Conservation (phyloP, 2,329 filamentous ascomycete species). For the Alternaria consortialis region DNA sequence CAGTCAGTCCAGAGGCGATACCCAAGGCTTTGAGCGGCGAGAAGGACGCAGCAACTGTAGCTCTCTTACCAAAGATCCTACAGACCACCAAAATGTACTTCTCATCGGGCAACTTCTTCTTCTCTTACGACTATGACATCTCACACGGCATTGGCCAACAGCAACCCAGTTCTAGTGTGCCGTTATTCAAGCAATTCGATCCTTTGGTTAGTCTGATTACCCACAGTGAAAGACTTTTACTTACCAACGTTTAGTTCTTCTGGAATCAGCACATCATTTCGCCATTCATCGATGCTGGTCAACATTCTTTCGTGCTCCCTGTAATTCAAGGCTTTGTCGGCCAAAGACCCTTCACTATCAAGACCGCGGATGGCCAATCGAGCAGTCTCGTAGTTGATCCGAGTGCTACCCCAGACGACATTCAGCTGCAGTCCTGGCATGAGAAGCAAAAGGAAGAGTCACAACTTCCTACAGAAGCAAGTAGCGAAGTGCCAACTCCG, state of each 20-base stretch:
- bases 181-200: conserved; percentile 78
- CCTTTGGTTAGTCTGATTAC: conserved; percentile 60
- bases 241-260: conserved; percentile 68
- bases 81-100: conserved; percentile 86
- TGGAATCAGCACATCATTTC: conserved; percentile 84
- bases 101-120: conserved; percentile 85
- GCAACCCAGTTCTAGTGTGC: conserved; percentile 58
- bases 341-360: conserved; percentile 80
- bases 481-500: conserved; percentile 36
- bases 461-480: conserved; percentile 23
- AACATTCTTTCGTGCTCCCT: conserved; percentile 77
- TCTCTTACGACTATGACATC: conserved; percentile 93
- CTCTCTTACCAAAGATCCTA: conserved; percentile 81
- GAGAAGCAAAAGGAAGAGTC: conserved; percentile 42
- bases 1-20: conserved; percentile 46
- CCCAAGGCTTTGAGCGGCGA: conserved; percentile 46
- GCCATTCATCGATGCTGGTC: conserved; percentile 77
- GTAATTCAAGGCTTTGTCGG: conserved; percentile 95
- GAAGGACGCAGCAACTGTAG: conserved; percentile 44
- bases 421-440: conserved; percentile 45
- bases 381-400: conserved; percentile 48
- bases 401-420: conserved; percentile 45
- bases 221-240: neutral
- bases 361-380: conserved; percentile 54
- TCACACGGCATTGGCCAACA: conserved; percentile 69